A percentile compares a stretch with the other conserved stretches of the same genome.
phyloP scores from a whole-genome alignment of 176 grass and related monocot species.

The Musa acuminata region DNA sequence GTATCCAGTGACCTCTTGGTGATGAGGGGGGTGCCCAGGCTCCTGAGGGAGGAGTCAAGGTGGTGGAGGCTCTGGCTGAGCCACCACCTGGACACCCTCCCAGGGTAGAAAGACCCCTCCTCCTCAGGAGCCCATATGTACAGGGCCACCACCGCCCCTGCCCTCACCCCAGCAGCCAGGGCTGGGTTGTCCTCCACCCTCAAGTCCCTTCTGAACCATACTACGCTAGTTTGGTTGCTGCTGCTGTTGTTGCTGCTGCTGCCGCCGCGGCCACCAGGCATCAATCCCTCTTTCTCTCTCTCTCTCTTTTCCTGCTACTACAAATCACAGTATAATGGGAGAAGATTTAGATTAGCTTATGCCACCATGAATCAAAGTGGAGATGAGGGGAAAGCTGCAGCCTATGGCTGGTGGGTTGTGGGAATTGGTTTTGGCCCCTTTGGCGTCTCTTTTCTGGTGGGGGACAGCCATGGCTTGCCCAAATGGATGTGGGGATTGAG shows the following conservation, averaged over 20 bases:
- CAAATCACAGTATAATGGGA: neutral
- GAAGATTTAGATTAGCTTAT: neutral
- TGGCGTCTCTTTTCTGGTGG: neutral
- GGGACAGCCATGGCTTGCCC: neutral
- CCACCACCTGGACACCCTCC: constrained; percentile 85
- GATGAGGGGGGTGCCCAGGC: constrained; percentile 60
- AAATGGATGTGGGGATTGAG: neutral
- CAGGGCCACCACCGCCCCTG: constrained; percentile 54
- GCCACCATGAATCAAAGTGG: neutral
- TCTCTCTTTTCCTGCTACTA: neutral
- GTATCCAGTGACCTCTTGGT: constrained; percentile 55
- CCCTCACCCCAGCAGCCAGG: constrained; percentile 48
- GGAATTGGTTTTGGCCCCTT: neutral
- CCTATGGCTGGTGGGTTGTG: neutral
- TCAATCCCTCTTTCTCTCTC: neutral
- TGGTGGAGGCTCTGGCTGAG: constrained; percentile 67
- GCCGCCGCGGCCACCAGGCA: neutral
- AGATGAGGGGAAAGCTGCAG: neutral
- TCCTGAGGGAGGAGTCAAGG: constrained; percentile 60
- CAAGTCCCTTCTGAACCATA: constrained; percentile 84
- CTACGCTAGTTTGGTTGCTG: constrained; percentile 28
- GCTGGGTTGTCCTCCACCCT: constrained; percentile 85
- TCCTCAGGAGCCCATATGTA: constrained; percentile 88
- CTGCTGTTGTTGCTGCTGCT: neutral
- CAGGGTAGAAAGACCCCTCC: constrained; percentile 56